These are phyloP conservation scores for Mucor indicus DNA, from an alignment of 371 early-diverging fungal genomes.

Conservation along the genomic window DNA sequence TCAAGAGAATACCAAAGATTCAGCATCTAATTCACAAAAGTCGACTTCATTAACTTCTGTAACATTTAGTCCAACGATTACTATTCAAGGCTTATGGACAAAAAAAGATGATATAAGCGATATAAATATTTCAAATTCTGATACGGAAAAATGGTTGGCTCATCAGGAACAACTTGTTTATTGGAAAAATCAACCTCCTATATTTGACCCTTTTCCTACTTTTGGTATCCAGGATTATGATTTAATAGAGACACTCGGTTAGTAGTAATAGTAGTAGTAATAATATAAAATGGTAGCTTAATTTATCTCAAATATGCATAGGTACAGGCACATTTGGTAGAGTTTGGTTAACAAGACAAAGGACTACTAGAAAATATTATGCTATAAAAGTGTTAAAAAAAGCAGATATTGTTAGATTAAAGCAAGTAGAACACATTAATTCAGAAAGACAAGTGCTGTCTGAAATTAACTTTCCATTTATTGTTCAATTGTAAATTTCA, in stretches of 20 bases:
- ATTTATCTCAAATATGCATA: not conserved
- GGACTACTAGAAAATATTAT: constrained; percentile 61
- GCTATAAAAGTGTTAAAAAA: constrained; percentile 95
- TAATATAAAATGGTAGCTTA: not conserved
- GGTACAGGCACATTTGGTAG: constrained; percentile 88
- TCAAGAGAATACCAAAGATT: too few relatives aligned
- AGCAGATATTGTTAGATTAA: constrained; percentile 84
- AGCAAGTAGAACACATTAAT: constrained; percentile 97
- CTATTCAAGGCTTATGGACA: constrained; percentile 22
- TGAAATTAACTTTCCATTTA: constrained; percentile 88
- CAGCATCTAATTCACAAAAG: constrained; percentile 6
- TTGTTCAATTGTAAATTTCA: constrained; percentile 83
- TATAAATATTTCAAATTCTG: constrained; percentile 9
- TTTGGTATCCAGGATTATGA: constrained; percentile 50
- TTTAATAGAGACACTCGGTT: constrained; percentile 66
- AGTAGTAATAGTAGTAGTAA: not conserved
- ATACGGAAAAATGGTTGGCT: constrained; percentile 14
- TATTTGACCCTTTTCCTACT: constrained; percentile 27
- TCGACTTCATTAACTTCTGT: constrained; percentile 18
- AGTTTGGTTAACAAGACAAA: constrained; percentile 79
- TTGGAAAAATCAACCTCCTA: constrained; percentile 35
- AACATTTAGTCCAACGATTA: constrained; percentile 36
- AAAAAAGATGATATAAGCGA: constrained; percentile 25
- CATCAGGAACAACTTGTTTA: constrained; percentile 28
- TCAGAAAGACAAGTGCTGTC: constrained; percentile 93